These are phyloP conservation scores for Candida arabinofermentans DNA, from an alignment of 805 yeast genomes.

Conservation along the genomic window DNA sequence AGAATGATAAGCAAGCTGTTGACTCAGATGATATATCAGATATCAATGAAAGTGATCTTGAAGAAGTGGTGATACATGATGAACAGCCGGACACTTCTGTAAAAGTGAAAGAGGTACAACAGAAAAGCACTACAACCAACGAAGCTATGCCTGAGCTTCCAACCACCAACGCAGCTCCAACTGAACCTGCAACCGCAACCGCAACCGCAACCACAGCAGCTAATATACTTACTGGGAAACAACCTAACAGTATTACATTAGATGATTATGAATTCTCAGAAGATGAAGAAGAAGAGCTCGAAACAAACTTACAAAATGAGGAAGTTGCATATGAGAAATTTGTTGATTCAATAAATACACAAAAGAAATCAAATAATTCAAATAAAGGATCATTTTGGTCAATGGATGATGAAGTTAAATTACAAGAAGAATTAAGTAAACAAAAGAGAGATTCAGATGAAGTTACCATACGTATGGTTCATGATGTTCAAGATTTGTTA, in stretches of 20 bases:
- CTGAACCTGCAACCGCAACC: no score
- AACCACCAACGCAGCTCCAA: no score
- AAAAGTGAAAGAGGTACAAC: neutral
- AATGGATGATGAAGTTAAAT: slow-evolving; percentile 38
- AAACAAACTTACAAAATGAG: slow-evolving; percentile 62
- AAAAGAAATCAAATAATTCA: neutral
- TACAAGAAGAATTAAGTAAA: slow-evolving; percentile 59
- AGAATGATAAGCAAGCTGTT: neutral
- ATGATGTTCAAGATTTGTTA: slow-evolving; percentile 85
- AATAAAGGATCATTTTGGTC: slow-evolving; percentile 26
- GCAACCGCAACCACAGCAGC: neutral
- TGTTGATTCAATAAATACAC: slow-evolving; percentile 35
- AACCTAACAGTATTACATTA: slow-evolving; percentile 3
- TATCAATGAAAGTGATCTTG: slow-evolving; percentile 14
- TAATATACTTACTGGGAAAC: neutral
- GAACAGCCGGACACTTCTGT: neutral
- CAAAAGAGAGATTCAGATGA: slow-evolving; percentile 88
- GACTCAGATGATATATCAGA: slow-evolving; percentile 3
- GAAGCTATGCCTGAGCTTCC: no score
- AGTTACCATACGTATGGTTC: slow-evolving; percentile 80
- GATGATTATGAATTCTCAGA: slow-evolving; percentile 66
- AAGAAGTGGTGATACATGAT: slow-evolving; percentile 5
- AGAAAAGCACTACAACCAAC: neutral
- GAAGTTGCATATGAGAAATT: slow-evolving; percentile 69
- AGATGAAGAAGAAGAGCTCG: slow-evolving; percentile 69